Conservation (phyloP, 352 stramenopile species). For the Phytophthora meadii region DNA sequence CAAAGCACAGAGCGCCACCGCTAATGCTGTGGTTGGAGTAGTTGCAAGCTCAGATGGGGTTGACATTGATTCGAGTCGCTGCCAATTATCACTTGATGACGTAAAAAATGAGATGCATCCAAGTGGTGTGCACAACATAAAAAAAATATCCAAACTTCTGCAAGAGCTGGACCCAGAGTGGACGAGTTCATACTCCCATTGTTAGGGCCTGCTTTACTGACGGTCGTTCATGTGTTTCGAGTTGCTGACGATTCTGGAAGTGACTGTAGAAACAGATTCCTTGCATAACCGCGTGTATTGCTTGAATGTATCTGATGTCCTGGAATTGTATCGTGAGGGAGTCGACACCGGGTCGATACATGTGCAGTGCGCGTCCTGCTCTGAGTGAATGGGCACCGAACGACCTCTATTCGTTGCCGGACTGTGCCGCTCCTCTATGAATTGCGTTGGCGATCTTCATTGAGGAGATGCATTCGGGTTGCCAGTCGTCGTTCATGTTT, state of each 20-base stretch:
- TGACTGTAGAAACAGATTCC: not conserved
- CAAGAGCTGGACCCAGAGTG: too few species aligned
- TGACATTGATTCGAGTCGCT: constrained; percentile 5
- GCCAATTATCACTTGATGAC: not conserved
- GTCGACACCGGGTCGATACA: not conserved
- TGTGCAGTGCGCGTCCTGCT: not conserved
- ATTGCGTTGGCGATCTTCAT: not conserved
- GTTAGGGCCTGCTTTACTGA: too few species aligned
- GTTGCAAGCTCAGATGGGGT: constrained; percentile 1
- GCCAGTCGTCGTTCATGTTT: not conserved
- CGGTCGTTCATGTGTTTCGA: too few species aligned
- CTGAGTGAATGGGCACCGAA: not conserved
- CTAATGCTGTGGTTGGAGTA: constrained; percentile 14
- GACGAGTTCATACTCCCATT: too few species aligned
- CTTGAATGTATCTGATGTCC: not conserved
- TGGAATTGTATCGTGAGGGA: not conserved
- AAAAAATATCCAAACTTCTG: too few species aligned
- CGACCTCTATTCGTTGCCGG: not conserved
- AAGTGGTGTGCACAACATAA: too few species aligned
- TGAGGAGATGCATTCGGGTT: not conserved
- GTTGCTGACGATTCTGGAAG: not conserved
- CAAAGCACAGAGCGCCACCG: constrained; percentile 21
- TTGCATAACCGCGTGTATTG: not conserved
- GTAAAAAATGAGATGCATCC: too few species aligned
- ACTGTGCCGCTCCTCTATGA: not conserved